phyloP scores from a whole-genome alignment of 768 basidiomycete genomes.

The Trametes meyenii region DNA sequence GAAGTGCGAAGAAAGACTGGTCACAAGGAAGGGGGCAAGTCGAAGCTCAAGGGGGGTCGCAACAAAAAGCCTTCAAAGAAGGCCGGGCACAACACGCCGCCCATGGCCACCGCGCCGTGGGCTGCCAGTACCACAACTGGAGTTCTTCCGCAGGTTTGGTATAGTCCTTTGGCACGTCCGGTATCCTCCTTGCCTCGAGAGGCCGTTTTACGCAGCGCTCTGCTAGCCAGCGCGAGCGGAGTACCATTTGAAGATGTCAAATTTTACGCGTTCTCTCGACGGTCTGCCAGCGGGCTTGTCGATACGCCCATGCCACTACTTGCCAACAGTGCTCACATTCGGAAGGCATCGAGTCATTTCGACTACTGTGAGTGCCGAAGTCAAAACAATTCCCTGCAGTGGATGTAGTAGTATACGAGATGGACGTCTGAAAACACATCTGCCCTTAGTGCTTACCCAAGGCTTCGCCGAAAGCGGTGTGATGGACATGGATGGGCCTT shows the following conservation, averaged over 20 bases:
- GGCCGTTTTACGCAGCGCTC: neutral
- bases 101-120: too few relatives aligned
- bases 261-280: neutral
- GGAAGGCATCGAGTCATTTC: constrained; percentile 1
- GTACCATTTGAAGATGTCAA: neutral
- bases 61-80: too few relatives aligned
- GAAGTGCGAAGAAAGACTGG: too few relatives aligned
- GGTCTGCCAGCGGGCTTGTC: neutral
- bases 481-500: constrained; percentile 11
- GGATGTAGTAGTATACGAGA: neutral
- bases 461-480: constrained; percentile 11
- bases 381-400: neutral
- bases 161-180: neutral
- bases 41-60: too few relatives aligned
- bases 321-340: neutral
- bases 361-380: constrained; percentile 5
- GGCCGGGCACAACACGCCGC: too few relatives aligned
- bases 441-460: neutral
- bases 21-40: too few relatives aligned
- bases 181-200: neutral
- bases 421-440: neutral
- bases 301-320: neutral
- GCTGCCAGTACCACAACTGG: too few relatives aligned
- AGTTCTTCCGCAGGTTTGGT: too few relatives aligned
- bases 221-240: neutral